Conservation (phyloP, 148 eudicot genomes). For the Rhododendron griersonianum region DNA sequence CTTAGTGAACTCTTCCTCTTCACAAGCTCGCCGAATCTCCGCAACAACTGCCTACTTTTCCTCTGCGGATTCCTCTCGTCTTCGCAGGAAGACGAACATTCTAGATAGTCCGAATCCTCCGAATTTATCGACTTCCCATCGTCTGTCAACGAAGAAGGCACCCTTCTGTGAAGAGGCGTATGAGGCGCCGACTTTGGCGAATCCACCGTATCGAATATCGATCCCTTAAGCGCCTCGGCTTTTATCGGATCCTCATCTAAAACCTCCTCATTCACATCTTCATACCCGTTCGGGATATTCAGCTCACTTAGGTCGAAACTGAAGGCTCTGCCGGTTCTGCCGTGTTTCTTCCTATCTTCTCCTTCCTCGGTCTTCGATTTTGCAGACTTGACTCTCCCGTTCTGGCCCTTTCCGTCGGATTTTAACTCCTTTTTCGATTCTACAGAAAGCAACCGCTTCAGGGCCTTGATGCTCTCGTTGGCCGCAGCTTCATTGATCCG, state of each 20-base stretch:
- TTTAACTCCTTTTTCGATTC: constrained; percentile 22
- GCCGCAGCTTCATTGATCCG: constrained; percentile 56
- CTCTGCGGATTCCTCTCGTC: constrained; percentile 33
- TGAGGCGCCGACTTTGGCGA: constrained; percentile 31
- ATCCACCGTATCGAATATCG: constrained; percentile 56
- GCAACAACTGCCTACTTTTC: constrained; percentile 43
- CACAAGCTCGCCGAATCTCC: constrained; percentile 56
- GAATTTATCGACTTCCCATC: constrained; percentile 25
- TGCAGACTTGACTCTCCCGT: constrained; percentile 21
- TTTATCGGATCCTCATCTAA: constrained; percentile 40
- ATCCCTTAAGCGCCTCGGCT: constrained; percentile 61
- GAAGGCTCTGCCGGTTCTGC: constrained; percentile 18
- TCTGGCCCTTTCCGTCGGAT: constrained; percentile 17
- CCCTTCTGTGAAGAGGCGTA: constrained; percentile 18
- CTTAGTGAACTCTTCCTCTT: constrained; percentile 23
- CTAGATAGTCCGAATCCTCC: constrained; percentile 39
- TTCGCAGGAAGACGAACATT: constrained; percentile 35
- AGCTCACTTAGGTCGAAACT: constrained; percentile 46
- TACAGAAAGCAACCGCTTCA: constrained; percentile 40
- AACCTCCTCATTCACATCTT: constrained; percentile 17
- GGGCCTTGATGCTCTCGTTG: constrained; percentile 50
- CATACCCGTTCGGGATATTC: constrained; percentile 7
- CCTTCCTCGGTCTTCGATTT: constrained; percentile 26
- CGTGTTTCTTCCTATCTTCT: constrained; percentile 14
- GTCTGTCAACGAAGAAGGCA: constrained; percentile 28